Evolutionary conservation across 192 early-diverging fungal genomes (phyloP), one percentile per base, ranked within the genome.

Genomic region (Gigaspora rosea): DNA sequence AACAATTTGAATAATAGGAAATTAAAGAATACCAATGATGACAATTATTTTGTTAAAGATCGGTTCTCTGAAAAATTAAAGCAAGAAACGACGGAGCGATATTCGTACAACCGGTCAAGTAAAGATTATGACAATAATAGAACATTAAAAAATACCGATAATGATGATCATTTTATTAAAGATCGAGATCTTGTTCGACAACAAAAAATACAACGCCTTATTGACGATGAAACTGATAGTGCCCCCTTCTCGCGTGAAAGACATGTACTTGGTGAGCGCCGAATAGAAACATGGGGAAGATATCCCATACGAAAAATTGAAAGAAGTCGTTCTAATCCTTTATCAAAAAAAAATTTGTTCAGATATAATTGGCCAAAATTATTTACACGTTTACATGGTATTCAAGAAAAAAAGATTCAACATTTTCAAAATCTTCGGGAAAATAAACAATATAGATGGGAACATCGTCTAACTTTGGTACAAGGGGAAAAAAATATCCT

Each of bases 391-490:
- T 32, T 78, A 20, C 68, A 78, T 20, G 77, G 77, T 8, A 10
- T 71, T 41, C 59, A 71, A 16, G 78, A 83, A 48, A 33, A 56
- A n/a, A 67, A 36, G 1, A 75, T 78, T 11, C 71, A 77, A n/a
- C 82, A 83, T 65, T 50, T 81, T 18, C 71, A 79, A n/a, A 64
- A 76, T 41, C 32, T 83, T 15, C 51, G 80, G 20, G 80, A 81
- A 32, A 66, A 73, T 16, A 80, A 76, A 50, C 32, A 62, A 47
- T 85, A 85, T 52, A 71, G 83, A 9, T 12, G 36, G 9, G 73
- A 85, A 32, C 51, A 82, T 12, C 0, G 54, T 7, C 15, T 32
- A 15, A 76, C 77, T 27, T 4, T 82, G 4, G 81, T 85, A 8
- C 83, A 85, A 77, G 81, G 81, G 6, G 36, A 77, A 49, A 77